A percentile compares a stretch with the other conserved stretches of the same genome.
phyloP scores from a whole-genome alignment of 495 filamentous ascomycete genomes.

The Neurospora hispaniola region DNA sequence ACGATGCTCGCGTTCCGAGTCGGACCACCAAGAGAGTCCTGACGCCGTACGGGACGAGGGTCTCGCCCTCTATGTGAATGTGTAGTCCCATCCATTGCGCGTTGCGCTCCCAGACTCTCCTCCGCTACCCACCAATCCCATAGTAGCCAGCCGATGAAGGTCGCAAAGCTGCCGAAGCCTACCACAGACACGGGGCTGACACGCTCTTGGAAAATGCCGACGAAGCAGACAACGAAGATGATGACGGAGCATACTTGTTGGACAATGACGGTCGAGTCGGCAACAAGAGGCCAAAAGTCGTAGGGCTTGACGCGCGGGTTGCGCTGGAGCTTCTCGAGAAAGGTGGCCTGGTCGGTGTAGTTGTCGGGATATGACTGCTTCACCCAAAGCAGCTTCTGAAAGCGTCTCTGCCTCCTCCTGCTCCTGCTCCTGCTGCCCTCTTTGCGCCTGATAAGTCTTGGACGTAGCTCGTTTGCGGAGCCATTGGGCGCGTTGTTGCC shows the following conservation, averaged over 20 bases:
- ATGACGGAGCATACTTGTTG: slow-evolving; percentile 91
- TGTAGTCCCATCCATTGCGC: slow-evolving; percentile 27
- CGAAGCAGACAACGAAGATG: slow-evolving; percentile 90
- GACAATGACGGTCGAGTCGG: slow-evolving; percentile 91
- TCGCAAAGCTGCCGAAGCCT: slow-evolving; percentile 69
- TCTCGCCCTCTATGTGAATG: slow-evolving; percentile 3
- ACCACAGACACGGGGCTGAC: slow-evolving; percentile 82
- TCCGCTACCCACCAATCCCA: slow-evolving; percentile 83
- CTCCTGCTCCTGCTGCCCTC: slow-evolving; percentile 26
- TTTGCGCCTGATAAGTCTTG: slow-evolving; percentile 23
- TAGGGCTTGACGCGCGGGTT: slow-evolving; percentile 92
- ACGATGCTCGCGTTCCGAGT: slow-evolving; percentile 14
- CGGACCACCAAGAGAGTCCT: slow-evolving; percentile 12
- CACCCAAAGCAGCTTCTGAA: slow-evolving; percentile 97
- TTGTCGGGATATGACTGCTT: slow-evolving; percentile 98
- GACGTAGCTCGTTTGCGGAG: slow-evolving; percentile 5
- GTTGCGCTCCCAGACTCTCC: slow-evolving; percentile 24
- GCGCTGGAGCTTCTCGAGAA: slow-evolving; percentile 89
- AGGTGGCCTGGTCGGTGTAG: slow-evolving; percentile 92
- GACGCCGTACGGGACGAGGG: slow-evolving; percentile 13
- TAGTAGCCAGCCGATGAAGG: slow-evolving; percentile 77
- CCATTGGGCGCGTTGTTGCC: background rate
- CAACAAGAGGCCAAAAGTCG: slow-evolving; percentile 94
- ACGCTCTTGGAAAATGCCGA: slow-evolving; percentile 75
- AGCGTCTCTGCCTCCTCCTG: slow-evolving; percentile 54